Evolutionary conservation across 1,139 yeast species (phyloP).

Genomic region (Blastobotrys apis): DNA sequence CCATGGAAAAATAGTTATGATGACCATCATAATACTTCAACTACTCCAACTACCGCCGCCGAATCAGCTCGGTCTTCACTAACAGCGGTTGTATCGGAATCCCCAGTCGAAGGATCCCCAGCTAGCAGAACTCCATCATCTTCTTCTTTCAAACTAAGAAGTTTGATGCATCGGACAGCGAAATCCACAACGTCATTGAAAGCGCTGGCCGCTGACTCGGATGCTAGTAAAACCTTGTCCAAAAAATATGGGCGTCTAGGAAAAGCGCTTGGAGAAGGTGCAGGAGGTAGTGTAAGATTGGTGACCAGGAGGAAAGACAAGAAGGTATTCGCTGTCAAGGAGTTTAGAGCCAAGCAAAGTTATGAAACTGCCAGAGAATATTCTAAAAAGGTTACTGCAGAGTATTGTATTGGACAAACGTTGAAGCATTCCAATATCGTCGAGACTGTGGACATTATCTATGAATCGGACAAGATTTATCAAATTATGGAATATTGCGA

Average conservation of each 20-base stretch:
- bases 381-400: conserved; percentile 91
- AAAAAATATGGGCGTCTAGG: conserved; percentile 80
- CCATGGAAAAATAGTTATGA: conserved; percentile 15
- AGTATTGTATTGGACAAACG: conserved; percentile 90
- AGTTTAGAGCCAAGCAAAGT: conserved; percentile 73
- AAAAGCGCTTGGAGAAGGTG: conserved; percentile 90
- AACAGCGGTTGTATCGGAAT: not conserved
- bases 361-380: conserved; percentile 81
- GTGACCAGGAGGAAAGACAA: conserved; percentile 66
- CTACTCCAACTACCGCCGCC: too few relatives aligned
- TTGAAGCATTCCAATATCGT: conserved; percentile 86
- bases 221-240: conserved; percentile 44
- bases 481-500: conserved; percentile 97
- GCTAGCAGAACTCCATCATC: conserved; percentile 1
- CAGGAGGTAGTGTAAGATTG: conserved; percentile 87
- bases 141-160: conserved; percentile 6
- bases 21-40: too few relatives aligned
- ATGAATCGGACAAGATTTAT: conserved; percentile 79
- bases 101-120: too few relatives aligned
- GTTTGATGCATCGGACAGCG: conserved; percentile 16
- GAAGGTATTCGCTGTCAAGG: conserved; percentile 84
- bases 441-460: conserved; percentile 85
- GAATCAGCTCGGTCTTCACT: too few relatives aligned
- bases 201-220: conserved; percentile 13
- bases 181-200: conserved; percentile 21